These are phyloP conservation scores for Biancaea sappan DNA, from an alignment of 306 rosid genomes.

Conservation along the genomic window DNA sequence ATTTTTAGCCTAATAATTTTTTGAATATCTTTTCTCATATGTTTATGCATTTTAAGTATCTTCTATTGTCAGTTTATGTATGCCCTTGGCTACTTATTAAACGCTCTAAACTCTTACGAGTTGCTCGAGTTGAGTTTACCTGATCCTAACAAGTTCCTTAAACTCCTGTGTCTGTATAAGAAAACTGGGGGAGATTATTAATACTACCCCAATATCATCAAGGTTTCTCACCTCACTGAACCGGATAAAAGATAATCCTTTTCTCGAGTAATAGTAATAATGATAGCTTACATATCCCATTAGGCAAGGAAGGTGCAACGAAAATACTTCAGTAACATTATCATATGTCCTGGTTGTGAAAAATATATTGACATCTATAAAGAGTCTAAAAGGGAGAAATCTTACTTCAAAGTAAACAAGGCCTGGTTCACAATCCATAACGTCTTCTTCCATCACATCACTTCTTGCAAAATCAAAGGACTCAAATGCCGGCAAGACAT, in stretches of 20 bases:
- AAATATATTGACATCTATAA: constrained; percentile 1
- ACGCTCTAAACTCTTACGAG: too few relatives aligned
- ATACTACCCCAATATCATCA: neutral
- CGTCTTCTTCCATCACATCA: constrained; percentile 93
- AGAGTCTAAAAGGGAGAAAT: constrained; percentile 21
- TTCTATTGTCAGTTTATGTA: too few relatives aligned
- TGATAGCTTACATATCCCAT: neutral
- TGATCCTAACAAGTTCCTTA: too few relatives aligned
- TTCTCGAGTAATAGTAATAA: neutral
- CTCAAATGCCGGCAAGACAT: constrained; percentile 67
- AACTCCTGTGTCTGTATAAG: too few relatives aligned
- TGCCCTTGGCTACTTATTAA: too few relatives aligned
- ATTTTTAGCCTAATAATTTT: too few relatives aligned
- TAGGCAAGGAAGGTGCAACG: constrained; percentile 30
- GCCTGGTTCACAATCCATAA: constrained; percentile 82
- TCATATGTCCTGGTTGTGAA: neutral
- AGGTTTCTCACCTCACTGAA: constrained; percentile 1
- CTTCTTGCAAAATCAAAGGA: constrained; percentile 68
- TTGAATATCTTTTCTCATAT: too few relatives aligned
- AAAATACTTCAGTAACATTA: constrained; percentile 13
- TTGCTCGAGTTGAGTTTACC: too few relatives aligned
- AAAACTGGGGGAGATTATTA: neutral
- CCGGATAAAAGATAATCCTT: neutral
- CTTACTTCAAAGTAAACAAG: constrained; percentile 92
- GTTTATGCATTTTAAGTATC: too few relatives aligned